These are phyloP conservation scores for Sporothrix variecibatus DNA, from an alignment of 2,329 filamentous ascomycete species.

Conservation along the genomic window DNA sequence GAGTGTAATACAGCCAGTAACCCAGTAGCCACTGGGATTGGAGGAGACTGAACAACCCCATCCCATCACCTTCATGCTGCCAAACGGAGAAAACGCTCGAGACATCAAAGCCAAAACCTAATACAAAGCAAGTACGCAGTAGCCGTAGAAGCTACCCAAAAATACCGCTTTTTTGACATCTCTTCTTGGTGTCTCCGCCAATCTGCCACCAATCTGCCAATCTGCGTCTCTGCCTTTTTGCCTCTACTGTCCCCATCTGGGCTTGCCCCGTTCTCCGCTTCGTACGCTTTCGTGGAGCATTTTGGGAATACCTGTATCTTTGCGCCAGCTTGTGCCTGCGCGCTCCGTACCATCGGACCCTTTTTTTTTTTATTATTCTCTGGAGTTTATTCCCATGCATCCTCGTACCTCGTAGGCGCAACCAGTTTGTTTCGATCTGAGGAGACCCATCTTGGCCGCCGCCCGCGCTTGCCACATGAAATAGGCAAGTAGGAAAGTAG, in stretches of 20 bases:
- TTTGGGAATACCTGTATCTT: neutral
- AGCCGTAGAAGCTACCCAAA: neutral
- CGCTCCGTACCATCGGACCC: neutral
- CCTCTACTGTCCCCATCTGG: neutral
- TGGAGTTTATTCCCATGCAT: neutral
- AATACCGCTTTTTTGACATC: conserved; percentile 10
- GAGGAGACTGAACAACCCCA: neutral
- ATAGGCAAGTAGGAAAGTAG: neutral
- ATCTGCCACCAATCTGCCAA: neutral
- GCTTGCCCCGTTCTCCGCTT: conserved; percentile 7
- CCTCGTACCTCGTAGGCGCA: neutral
- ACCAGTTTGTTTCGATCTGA: neutral
- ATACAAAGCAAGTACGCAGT: neutral
- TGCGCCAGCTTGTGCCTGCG: neutral
- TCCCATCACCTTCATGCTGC: neutral
- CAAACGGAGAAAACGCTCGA: neutral
- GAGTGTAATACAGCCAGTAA: too few species aligned
- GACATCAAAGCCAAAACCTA: neutral
- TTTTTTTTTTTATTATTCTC: neutral
- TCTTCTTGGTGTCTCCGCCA: neutral
- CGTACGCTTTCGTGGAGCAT: neutral
- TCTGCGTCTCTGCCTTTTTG: neutral
- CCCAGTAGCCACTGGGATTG: neutral
- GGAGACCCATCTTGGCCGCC: neutral
- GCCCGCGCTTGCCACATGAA: conserved; percentile 2